These are phyloP conservation scores for Diaporthe eres DNA, from an alignment of 2,329 filamentous ascomycete species.

Conservation along the genomic window DNA sequence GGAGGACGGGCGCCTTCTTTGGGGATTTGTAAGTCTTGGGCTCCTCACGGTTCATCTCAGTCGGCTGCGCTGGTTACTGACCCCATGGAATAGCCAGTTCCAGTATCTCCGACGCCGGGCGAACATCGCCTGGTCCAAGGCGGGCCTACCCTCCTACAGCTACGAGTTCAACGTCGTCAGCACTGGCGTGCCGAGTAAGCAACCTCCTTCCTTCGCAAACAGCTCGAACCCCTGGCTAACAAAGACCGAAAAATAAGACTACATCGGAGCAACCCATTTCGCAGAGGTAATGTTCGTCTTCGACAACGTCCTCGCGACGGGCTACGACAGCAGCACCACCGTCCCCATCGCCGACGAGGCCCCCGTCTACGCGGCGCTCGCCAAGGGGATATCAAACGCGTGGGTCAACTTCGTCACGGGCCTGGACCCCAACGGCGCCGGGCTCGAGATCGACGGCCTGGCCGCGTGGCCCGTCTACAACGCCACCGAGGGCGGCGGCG, in stretches of 20 bases:
- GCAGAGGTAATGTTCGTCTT: constrained; percentile 69
- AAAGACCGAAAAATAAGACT: background rate
- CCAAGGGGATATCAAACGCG: constrained; percentile 63
- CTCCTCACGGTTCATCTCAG: too few species aligned
- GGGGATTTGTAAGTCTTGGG: constrained; percentile 38
- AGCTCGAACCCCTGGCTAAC: background rate
- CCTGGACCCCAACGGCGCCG: constrained; percentile 58
- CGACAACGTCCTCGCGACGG: constrained; percentile 63
- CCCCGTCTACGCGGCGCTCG: constrained; percentile 57
- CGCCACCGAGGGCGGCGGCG: constrained; percentile 43
- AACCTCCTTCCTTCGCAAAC: background rate
- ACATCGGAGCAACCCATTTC: constrained; percentile 51
- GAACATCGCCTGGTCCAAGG: constrained; percentile 66
- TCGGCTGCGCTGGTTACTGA: background rate
- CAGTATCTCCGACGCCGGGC: constrained; percentile 54
- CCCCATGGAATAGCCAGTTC: background rate
- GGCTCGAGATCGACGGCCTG: constrained; percentile 38
- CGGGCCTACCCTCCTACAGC: constrained; percentile 48
- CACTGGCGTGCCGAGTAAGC: constrained; percentile 45
- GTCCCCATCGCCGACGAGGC: constrained; percentile 59
- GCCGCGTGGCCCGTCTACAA: constrained; percentile 44
- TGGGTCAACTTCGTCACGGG: constrained; percentile 66
- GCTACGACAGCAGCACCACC: constrained; percentile 57
- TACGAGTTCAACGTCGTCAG: constrained; percentile 62
- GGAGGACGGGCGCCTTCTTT: constrained; percentile 39